phyloP scores from a whole-genome alignment of 225 moss, liverwort and hornwort genomes.

The Straminergon stramineum region DNA sequence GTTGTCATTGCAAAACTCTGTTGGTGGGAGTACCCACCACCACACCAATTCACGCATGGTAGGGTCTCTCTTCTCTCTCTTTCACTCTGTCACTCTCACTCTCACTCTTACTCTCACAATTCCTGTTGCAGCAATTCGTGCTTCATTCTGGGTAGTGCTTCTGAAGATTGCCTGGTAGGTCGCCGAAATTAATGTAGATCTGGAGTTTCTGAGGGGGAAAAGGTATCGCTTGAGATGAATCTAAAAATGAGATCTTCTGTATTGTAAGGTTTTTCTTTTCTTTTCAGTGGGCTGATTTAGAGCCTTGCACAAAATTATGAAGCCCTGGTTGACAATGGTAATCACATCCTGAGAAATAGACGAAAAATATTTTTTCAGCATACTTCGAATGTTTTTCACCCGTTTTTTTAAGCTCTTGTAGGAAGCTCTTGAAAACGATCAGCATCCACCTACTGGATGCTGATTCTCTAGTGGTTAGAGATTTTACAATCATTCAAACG shows the following conservation, averaged over 20 bases:
- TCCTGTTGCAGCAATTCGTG: background rate
- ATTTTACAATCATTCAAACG: background rate
- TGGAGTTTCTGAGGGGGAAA: background rate
- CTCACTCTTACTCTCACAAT: background rate
- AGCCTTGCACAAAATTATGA: background rate
- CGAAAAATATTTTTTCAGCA: too few relatives aligned
- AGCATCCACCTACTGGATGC: background rate
- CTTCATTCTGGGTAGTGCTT: background rate
- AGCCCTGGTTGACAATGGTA: background rate
- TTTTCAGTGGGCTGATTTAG: too few relatives aligned
- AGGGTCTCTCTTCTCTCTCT: background rate
- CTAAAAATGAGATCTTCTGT: background rate
- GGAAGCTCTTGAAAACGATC: background rate
- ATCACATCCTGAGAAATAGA: too few relatives aligned
- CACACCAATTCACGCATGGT: constrained; percentile 5
- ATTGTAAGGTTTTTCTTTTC: background rate
- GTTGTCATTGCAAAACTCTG: background rate
- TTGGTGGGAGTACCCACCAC: background rate
- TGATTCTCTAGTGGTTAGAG: background rate
- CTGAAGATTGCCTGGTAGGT: background rate
- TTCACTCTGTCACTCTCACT: background rate
- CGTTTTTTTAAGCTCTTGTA: background rate
- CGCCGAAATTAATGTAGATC: background rate
- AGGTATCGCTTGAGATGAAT: background rate
- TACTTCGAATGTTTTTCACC: too few relatives aligned